Evolutionary conservation across 805 yeast genomes (phyloP).

Genomic region (Pichia membranifaciens): DNA sequence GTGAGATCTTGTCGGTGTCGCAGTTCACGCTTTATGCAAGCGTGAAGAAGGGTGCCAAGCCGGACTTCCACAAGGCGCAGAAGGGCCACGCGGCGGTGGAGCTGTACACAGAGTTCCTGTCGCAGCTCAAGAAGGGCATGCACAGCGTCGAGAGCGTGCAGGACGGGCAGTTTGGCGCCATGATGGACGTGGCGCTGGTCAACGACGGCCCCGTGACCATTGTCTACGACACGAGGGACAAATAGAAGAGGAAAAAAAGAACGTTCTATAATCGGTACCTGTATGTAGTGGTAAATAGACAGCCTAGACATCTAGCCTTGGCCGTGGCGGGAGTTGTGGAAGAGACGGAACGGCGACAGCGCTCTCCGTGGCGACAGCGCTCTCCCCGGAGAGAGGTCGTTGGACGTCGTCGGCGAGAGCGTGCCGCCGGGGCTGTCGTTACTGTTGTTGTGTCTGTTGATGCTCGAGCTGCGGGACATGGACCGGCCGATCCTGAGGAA

Average conservation of each 20-base stretch:
- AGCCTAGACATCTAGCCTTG: no score
- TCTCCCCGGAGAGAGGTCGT: slow-evolving; percentile 16
- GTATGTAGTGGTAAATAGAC: no score
- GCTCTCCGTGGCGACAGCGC: slow-evolving; percentile 26
- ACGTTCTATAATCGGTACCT: no score
- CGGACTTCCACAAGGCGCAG: slow-evolving; percentile 90
- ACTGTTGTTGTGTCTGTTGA: slow-evolving; percentile 1
- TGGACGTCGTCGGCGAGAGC: neutral
- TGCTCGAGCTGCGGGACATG: slow-evolving; percentile 12
- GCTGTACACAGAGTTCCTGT: slow-evolving; percentile 49
- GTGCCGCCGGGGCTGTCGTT: neutral
- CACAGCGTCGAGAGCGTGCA: slow-evolving; percentile 57
- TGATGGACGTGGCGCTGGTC: slow-evolving; percentile 88
- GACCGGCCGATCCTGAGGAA: slow-evolving; percentile 21
- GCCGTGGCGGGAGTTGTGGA: slow-evolving; percentile 10
- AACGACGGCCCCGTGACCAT: slow-evolving; percentile 96
- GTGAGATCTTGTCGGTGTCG: slow-evolving; percentile 78
- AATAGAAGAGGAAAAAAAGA: neutral
- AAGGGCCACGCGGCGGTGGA: slow-evolving; percentile 56
- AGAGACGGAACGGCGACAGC: slow-evolving; percentile 28
- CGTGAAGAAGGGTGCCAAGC: slow-evolving; percentile 86
- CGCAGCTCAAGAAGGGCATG: slow-evolving; percentile 41
- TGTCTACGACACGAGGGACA: slow-evolving; percentile 61
- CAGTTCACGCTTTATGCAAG: slow-evolving; percentile 89
- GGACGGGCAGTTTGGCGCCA: slow-evolving; percentile 92